Evolutionary conservation across 2,329 filamentous ascomycete genomes (phyloP).

Genomic region (Chaetoscypha palmicola): DNA sequence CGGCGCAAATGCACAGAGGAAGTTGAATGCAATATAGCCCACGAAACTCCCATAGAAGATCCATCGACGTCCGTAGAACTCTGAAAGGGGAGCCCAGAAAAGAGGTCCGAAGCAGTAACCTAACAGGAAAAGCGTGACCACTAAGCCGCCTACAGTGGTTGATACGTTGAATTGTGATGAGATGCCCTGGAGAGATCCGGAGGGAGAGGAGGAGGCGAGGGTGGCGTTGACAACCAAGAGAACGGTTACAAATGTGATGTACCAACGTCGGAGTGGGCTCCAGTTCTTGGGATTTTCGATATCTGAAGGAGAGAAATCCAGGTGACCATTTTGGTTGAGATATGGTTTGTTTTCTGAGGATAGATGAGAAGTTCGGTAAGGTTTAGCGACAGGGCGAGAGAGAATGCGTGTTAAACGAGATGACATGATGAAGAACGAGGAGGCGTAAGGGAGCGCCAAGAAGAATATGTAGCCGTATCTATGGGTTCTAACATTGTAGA

Average conservation of each 20-base stretch:
- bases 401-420: slow-evolving; percentile 14
- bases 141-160: slow-evolving; percentile 34
- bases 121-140: slow-evolving; percentile 39
- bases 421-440: too few relatives aligned
- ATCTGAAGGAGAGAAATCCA: slow-evolving; percentile 39
- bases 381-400: slow-evolving; percentile 25
- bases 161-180: slow-evolving; percentile 31
- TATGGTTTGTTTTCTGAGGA: slow-evolving; percentile 10
- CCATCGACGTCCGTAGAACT: slow-evolving; percentile 54
- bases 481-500: too few relatives aligned
- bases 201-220: slow-evolving; percentile 37
- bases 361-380: slow-evolving; percentile 22
- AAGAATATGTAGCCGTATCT: too few relatives aligned
- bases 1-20: slow-evolving; percentile 49
- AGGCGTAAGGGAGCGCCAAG: too few relatives aligned
- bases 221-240: slow-evolving; percentile 37
- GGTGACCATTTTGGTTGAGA: slow-evolving; percentile 20
- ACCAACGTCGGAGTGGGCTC: slow-evolving; percentile 32
- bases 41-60: slow-evolving; percentile 54
- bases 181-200: slow-evolving; percentile 34
- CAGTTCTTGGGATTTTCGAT: slow-evolving; percentile 39
- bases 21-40: slow-evolving; percentile 54
- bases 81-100: slow-evolving; percentile 35
- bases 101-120: slow-evolving; percentile 40
- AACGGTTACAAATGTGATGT: slow-evolving; percentile 34